A percentile compares a stretch with the other conserved stretches of the same genome.
Conservation (phyloP, 495 filamentous ascomycete species). For the Tirmania nivea region DNA sequence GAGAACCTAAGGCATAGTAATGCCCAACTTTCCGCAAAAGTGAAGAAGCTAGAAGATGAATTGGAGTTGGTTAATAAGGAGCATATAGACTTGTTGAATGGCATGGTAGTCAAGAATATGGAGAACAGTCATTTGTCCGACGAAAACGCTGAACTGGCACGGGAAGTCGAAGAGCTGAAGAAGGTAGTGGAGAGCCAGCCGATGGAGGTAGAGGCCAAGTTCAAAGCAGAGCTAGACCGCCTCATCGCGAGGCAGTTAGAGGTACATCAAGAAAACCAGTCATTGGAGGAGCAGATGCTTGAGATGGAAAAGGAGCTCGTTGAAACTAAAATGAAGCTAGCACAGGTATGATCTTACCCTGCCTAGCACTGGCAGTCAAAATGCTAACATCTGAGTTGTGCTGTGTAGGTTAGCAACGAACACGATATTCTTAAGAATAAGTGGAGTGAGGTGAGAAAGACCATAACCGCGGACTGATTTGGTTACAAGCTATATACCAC, state of each 20-base stretch:
- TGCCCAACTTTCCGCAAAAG: conserved; percentile 38
- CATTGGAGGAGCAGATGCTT: conserved; percentile 67
- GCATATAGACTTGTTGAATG: conserved; percentile 77
- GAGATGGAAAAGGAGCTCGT: conserved; percentile 93
- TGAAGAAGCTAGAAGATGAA: conserved; percentile 67
- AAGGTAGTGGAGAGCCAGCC: conserved; percentile 75
- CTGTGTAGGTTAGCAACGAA: conserved; percentile 39
- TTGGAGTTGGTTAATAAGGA: conserved; percentile 78
- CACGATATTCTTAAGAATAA: conserved; percentile 58
- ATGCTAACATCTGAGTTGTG: no score
- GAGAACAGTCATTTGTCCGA: conserved; percentile 78
- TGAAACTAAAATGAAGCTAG: conserved; percentile 80
- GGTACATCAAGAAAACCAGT: conserved; percentile 82
- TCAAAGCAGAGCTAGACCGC: conserved; percentile 71
- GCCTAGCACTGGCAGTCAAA: no score
- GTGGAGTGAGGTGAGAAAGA: conserved; percentile 61
- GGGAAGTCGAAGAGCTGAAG: conserved; percentile 62
- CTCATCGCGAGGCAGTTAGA: conserved; percentile 83
- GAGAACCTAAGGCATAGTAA: conserved; percentile 48
- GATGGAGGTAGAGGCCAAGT: conserved; percentile 60
- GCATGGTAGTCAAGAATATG: conserved; percentile 76
- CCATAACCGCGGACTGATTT: no score
- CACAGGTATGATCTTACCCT: conserved; percentile 44
- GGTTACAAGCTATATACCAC: no score
- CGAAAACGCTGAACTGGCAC: conserved; percentile 62